Conservation (phyloP, 805 yeast genomes). For the Candida alai region DNA sequence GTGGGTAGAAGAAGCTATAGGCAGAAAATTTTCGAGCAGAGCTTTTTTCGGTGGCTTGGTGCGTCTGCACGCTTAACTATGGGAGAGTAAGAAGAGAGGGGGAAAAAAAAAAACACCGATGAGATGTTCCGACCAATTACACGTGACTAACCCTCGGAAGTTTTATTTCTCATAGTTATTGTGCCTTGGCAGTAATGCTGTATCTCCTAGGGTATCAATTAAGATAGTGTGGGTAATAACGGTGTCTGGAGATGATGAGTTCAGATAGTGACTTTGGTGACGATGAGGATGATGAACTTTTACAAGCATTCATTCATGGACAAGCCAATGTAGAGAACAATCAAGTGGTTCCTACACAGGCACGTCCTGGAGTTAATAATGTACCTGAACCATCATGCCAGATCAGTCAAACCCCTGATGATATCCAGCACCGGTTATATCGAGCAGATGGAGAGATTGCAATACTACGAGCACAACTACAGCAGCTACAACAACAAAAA, state of each 20-base stretch:
- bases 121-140: no score
- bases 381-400: no score
- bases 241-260: constrained; percentile 6
- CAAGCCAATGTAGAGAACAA: constrained; percentile 12
- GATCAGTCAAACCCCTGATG: constrained; percentile 5
- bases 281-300: constrained; percentile 41
- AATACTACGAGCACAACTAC: constrained; percentile 63
- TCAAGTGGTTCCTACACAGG: constrained; percentile 11
- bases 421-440: constrained; percentile 30
- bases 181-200: no score
- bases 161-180: no score
- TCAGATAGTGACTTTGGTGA: constrained; percentile 16
- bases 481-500: constrained; percentile 40
- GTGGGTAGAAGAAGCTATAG: no score
- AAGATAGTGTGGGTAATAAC: neutral
- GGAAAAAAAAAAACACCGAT: no score
- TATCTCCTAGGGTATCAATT: neutral
- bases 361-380: no score
- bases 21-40: no score
- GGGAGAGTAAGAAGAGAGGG: no score
- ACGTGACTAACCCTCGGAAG: no score
- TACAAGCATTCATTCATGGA: constrained; percentile 45
- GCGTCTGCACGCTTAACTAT: no score
- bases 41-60: no score
- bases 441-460: constrained; percentile 78